Evolutionary conservation across 192 early-diverging fungal species (phyloP), one percentile per base, ranked within the genome.

Genomic region (Coemansia sp.): DNA sequence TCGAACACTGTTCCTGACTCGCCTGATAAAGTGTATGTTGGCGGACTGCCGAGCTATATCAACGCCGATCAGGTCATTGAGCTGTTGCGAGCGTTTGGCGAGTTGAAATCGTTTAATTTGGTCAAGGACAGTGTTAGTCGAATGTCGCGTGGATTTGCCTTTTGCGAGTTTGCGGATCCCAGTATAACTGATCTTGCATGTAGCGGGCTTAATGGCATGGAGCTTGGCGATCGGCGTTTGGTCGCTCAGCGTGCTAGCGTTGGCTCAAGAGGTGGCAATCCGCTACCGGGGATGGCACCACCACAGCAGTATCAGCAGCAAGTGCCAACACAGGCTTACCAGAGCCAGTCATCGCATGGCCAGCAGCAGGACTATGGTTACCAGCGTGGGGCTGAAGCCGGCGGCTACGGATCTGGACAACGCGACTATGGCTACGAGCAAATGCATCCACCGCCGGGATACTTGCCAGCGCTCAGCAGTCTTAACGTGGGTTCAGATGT

Each of bases 1-100:
- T 92, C 93, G n/a, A 93, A 88, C 26, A 92, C 90, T 61, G 95
- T 98, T 5, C 91, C 93, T 2, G 95, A 97, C 69, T 92, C 89
- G 69, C 91, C 94, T 19, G 85, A 96, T 86, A 97, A 97, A 77
- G 90, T 99, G 19, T 98, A 95, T 79, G 88, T 99, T 58, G 96
- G 96, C 47, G 95, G 95, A 6, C 76, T 99, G 32, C 96, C 97
- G 3, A 80, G 84, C 6, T 94, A 95, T 65, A 83, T 99, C 35
- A 92, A 87, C 30, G 94, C 97, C 19, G 93, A 95, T 42, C 96
- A 99, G 81, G 91, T 98, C 26, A 94, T 92, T 74, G 96, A 99
- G 61, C 78, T 99, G 23, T 74, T 99, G 70, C 88, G 89, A 43
- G 88, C 97, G 0, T 99, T 99, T 91, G 97, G 97, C 57, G 91